Evolutionary conservation across 2,329 filamentous ascomycete species (phyloP).

Genomic region (Exserohilum turcica): DNA sequence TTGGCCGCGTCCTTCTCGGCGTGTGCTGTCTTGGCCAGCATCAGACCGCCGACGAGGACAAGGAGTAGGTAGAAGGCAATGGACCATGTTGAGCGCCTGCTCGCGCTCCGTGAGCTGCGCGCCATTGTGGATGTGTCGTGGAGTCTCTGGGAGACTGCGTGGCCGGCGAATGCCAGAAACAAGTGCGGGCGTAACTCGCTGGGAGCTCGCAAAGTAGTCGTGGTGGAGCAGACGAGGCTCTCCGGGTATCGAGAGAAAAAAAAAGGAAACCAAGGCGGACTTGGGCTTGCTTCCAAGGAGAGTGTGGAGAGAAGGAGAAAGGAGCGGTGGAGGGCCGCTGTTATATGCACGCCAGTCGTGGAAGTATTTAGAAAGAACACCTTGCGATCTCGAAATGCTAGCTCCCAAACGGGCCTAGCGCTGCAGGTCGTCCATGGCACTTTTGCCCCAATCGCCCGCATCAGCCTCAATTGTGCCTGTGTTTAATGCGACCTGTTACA

Average conservation of each 20-base stretch:
- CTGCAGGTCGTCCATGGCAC: slow-evolving; percentile 26
- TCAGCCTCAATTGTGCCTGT: slow-evolving; percentile 38
- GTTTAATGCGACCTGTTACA: slow-evolving; percentile 33
- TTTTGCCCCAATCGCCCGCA: slow-evolving; percentile 27
- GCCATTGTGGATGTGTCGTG: slow-evolving; percentile 56
- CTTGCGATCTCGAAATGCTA: slow-evolving; percentile 33
- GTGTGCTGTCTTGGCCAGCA: slow-evolving; percentile 76
- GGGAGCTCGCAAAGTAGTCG: slow-evolving; percentile 31
- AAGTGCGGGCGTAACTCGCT: slow-evolving; percentile 30
- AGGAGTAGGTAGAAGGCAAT: slow-evolving; percentile 90
- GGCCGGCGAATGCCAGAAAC: slow-evolving; percentile 25
- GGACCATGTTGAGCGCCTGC: slow-evolving; percentile 80
- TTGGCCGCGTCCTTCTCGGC: slow-evolving; percentile 69
- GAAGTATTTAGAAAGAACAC: slow-evolving; percentile 40
- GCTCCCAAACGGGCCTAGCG: slow-evolving; percentile 26
- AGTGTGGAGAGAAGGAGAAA: slow-evolving; percentile 26
- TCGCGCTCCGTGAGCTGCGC: slow-evolving; percentile 66
- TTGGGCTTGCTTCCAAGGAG: slow-evolving; percentile 23
- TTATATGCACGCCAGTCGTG: slow-evolving; percentile 37
- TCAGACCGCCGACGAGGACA: slow-evolving; percentile 81
- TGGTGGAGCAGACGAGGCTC: slow-evolving; percentile 28
- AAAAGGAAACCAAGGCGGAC: slow-evolving; percentile 27
- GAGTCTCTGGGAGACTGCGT: slow-evolving; percentile 15
- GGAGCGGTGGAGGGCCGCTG: slow-evolving; percentile 28
- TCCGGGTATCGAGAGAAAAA: slow-evolving; percentile 36